These are phyloP conservation scores for Mortierella claussenii DNA, from an alignment of 192 early-diverging fungal genomes.

Conservation along the genomic window DNA sequence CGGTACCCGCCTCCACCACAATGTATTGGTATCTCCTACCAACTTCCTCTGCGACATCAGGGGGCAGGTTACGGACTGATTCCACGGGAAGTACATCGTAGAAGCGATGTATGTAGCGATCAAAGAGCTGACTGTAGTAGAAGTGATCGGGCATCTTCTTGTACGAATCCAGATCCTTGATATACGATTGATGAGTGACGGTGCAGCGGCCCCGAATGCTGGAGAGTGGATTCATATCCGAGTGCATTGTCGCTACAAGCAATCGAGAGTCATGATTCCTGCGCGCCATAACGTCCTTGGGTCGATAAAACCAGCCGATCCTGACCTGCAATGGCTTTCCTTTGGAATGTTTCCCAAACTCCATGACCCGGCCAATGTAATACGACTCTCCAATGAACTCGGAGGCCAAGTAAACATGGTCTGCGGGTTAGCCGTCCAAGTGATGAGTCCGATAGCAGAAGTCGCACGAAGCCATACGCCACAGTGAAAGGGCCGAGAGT, in stretches of 20 bases:
- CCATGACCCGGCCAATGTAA: constrained; percentile 85
- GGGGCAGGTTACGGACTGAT: constrained; percentile 83
- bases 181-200: constrained; percentile 74
- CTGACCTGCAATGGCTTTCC: constrained; percentile 65
- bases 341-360: constrained; percentile 70
- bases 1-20: constrained; percentile 86
- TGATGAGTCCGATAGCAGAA: background rate
- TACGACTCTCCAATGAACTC: constrained; percentile 79
- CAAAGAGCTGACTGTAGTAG: constrained; percentile 90
- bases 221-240: constrained; percentile 83
- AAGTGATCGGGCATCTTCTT: constrained; percentile 75
- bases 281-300: constrained; percentile 76
- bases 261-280: constrained; percentile 77
- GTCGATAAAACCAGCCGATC: constrained; percentile 80
- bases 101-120: constrained; percentile 87
- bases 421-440: constrained; percentile 48
- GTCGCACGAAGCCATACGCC: too few relatives aligned
- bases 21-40: constrained; percentile 82
- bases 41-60: constrained; percentile 73
- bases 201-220: constrained; percentile 85
- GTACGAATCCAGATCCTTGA: constrained; percentile 72
- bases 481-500: too few relatives aligned
- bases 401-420: constrained; percentile 81
- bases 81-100: constrained; percentile 89
- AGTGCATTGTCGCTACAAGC: constrained; percentile 89